Base-by-base conservation (phyloP, 2,329 filamentous ascomycete genomes). In the Apiospora sp. region DNA sequence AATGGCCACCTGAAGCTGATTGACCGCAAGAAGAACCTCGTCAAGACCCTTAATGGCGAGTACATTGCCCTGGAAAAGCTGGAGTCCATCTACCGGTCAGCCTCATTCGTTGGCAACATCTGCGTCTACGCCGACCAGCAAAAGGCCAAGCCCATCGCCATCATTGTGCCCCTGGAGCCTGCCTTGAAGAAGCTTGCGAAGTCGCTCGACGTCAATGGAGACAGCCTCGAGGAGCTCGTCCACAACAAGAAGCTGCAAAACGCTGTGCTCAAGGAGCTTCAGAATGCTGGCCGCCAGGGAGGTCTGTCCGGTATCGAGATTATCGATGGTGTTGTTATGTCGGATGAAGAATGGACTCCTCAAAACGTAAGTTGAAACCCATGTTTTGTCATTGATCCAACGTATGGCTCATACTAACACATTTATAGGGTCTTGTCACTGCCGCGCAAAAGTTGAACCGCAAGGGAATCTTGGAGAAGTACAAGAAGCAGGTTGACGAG, bases 11-110 rank as follows among this genome's bases (percentile, higher is more conserved):
- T 96, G 73, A 89, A 87, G 76, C 91, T 96, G 81, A 94, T 96
- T 79, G 93, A 96, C 83, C 92, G 93, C 80, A 95, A 95, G 91
- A 96, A 96, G 90, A 96, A 96, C 84, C 83, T 96, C 76, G 92
- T 95, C 84, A 95, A 95, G 90, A 95, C 92, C 3, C 87, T 92
- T 72, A 92, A 93, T 77, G 93, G 93, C 79, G 93, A 95, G 84
- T 95, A 95, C 84, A 94, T 95, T 81, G 93, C 93, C 3, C 87
- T 95, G 14, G 93, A 95, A 87, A 95, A 92, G 83, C 85, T 88
- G 72, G 87, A 88, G 80, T 87, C 86, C 24, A 81, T 87, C 73
- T 88, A 88, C 81, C 86, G 87, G 30, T 85, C 87, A 34, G 81
- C 85, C 6, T 76, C 80, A 22, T 83, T 89, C 12, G 87, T 89